Base-by-base conservation (phyloP, 2,329 filamentous ascomycete species). In the Aspergillus ochraceoroseus region DNA sequence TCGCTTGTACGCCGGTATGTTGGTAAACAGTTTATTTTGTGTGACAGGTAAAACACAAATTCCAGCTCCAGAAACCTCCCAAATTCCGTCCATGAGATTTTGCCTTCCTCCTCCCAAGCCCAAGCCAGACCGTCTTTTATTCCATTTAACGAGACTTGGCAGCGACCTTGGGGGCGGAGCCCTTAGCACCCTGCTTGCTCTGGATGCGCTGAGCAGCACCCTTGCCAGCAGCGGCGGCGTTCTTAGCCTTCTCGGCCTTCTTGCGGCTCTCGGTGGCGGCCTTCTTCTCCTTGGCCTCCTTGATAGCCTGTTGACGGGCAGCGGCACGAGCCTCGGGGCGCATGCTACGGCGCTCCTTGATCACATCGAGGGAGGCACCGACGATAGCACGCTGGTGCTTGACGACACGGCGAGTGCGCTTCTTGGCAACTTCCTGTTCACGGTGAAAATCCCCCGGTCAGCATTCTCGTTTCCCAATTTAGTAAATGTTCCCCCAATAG, bases 231-330 rank as follows among this genome's bases (percentile, higher is more conserved):
- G 58, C 63, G 58, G 84, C 79, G 55, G 89, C 89, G 65, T 62
- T 77, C 86, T 96, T 96, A 64, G 92, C 92, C 87, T 98, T 98
- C 76, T 96, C 89, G 47, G 87, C 85, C 86, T 96, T 98, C 87
- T 96, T 98, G 71, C 81, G 82, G 70, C 81, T 85, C 73, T 87
- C 83, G 51, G 81, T 79, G 52, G 82, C 88, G 56, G 82, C 76
- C 80, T 94, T 94, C 88, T 96, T 95, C 72, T 94, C 89, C 85
- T 98, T 98, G 76, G 82, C 86, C 70, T 94, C 88, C 80, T 90
- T 90, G 77, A 96, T 89, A 71, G 92, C 90, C 61, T 82, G 77
- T 59, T 79, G 76, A 68, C 92, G 90, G 67, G 88, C 89, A 64
- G 92, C 92, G 63, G 82, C 79, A 70, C 92, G 89, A 69, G 88